Evolutionary conservation across 192 early-diverging fungal genomes (phyloP).

Genomic region (Funneliformis geosporum): DNA sequence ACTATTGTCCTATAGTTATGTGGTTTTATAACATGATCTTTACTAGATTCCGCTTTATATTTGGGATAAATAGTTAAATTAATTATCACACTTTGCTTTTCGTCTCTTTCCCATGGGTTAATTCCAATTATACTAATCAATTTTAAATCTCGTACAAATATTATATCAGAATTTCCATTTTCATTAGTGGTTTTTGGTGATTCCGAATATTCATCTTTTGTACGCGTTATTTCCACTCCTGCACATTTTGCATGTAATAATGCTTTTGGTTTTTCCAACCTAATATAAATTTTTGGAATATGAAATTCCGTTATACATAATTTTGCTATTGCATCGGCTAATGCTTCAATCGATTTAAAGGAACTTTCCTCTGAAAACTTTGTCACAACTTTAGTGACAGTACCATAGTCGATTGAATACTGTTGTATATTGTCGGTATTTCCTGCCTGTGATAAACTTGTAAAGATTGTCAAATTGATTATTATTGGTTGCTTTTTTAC

Average conservation of each 20-base stretch:
- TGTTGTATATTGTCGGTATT: slow-evolving; percentile 74
- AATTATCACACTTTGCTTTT: slow-evolving; percentile 86
- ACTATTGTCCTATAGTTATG: slow-evolving; percentile 92
- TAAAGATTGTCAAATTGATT: slow-evolving; percentile 74
- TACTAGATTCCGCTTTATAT: slow-evolving; percentile 37
- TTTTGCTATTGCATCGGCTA: slow-evolving; percentile 67
- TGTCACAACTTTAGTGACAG: slow-evolving; percentile 72
- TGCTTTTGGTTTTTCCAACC: slow-evolving; percentile 82
- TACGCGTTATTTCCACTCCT: slow-evolving; percentile 85
- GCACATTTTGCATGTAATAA: slow-evolving; percentile 89
- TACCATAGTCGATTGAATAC: slow-evolving; percentile 82
- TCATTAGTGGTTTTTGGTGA: slow-evolving; percentile 34
- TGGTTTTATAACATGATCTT: slow-evolving; percentile 68
- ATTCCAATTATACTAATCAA: slow-evolving; percentile 91
- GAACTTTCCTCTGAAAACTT: slow-evolving; percentile 73
- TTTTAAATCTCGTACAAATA: slow-evolving; percentile 81
- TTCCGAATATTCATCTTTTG: slow-evolving; percentile 54
- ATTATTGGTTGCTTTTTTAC: slow-evolving; percentile 70
- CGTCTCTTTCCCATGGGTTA: slow-evolving; percentile 93
- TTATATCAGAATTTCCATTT: slow-evolving; percentile 66
- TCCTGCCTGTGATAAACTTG: slow-evolving; percentile 74
- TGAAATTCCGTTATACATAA: slow-evolving; percentile 65
- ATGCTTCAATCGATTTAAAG: slow-evolving; percentile 71
- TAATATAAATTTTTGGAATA: slow-evolving; percentile 66
- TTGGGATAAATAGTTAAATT: slow-evolving; percentile 71